Evolutionary conservation across 805 yeast species (phyloP), one percentile per base, ranked within the genome.

Genomic region (Yarrowia sp.): DNA sequence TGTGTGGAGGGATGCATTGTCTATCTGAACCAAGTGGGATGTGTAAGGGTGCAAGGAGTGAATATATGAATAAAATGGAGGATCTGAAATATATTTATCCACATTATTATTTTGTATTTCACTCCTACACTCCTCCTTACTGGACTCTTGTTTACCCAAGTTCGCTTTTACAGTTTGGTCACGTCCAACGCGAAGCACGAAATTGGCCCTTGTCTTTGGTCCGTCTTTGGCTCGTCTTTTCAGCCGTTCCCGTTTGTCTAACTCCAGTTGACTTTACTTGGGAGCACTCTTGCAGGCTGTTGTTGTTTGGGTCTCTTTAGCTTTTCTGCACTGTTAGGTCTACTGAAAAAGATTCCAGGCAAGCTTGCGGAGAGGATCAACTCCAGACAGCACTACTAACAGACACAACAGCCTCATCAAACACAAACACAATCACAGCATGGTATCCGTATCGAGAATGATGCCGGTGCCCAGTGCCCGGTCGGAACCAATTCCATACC

Each of bases 381-480:
- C 15, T 6, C 32, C 13, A 7, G 13, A 33, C n/a, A 36, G 1
- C 17, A 43, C 1, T 9, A 22, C 8, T 3, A 18, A n/a, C 33
- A 9, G 14, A n/a, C 31, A 9, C 42, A 18, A 11, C 14, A n/a
- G n/a, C n/a, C n/a, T n/a, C n/a, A n/a, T 9, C 38, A 47, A 36
- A 38, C 33, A 36, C 14, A 22, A 36, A 6, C 39, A 18, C 18
- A 8, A 17, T n/a, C n/a, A n/a, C 28, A 22, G 28, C 44, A 58
- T 61, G 65, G 65, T 61, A 35, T 45, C 58, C 28, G 65, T 61
- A 15, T 48, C 65, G 6, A 28, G 65, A 38, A 48, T 61, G 47
- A 61, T 61, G 57, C 65, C 65, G 57, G 65, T 39, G 47, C 57
- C 65, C 14, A 41, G 47, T 47, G 36, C 47, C 31, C 55, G 55